Evolutionary conservation across 176 grass and related monocot species (phyloP).

Genomic region (Oryza glaberrima): DNA sequence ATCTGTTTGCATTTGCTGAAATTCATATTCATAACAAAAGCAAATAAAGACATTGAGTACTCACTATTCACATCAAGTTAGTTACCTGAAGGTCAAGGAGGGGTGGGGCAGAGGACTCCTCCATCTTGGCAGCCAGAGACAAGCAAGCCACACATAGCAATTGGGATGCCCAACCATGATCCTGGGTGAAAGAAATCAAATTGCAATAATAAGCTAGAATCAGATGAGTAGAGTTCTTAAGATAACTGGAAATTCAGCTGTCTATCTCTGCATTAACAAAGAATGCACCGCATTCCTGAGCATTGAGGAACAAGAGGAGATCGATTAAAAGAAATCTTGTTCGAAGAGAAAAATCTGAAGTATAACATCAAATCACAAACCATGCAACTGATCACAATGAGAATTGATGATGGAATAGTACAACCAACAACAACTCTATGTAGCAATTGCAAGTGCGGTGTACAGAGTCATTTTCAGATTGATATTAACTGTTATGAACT

Average conservation of each 20-base stretch:
- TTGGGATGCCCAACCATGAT: constrained; percentile 52
- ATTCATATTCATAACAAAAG: neutral
- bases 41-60: neutral
- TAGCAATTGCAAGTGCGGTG: neutral
- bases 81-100: constrained; percentile 57
- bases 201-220: neutral
- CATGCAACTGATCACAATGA: neutral
- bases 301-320: no score
- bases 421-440: neutral
- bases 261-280: neutral
- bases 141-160: constrained; percentile 54
- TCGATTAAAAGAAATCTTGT: no score
- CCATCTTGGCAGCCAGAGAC: constrained; percentile 66
- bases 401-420: neutral
- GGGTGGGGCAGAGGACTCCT: constrained; percentile 45
- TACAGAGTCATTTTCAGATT: neutral
- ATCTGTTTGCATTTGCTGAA: constrained; percentile 34
- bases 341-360: no score
- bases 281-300: neutral
- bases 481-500: neutral
- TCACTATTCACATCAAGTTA: neutral
- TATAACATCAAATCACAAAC: no score
- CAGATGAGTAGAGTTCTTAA: neutral
- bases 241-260: neutral
- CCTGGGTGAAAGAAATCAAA: constrained; percentile 8